Conservation (phyloP, 1,139 yeast species). For the Yamadazyma friedrichii region DNA sequence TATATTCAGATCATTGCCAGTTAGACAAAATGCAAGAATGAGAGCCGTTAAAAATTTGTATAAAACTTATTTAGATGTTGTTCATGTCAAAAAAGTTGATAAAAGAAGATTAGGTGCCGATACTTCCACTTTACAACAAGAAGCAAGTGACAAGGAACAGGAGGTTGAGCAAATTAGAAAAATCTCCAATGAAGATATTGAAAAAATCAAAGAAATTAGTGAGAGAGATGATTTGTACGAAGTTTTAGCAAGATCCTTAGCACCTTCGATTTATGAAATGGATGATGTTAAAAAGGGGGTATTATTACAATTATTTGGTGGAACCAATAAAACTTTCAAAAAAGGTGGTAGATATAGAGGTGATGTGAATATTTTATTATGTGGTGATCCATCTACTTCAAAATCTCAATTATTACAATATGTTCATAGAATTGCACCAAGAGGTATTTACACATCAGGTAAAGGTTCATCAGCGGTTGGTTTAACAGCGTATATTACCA, state of each 20-base stretch:
- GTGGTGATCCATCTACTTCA: conserved; percentile 98
- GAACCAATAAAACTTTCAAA: conserved; percentile 82
- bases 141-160: conserved; percentile 49
- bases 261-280: conserved; percentile 94
- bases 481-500: conserved; percentile 91
- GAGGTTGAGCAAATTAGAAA: conserved; percentile 77
- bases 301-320: conserved; percentile 88
- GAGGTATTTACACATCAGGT: conserved; percentile 98
- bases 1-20: conserved; percentile 89
- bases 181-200: conserved; percentile 67
- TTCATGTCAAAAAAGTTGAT: conserved; percentile 86
- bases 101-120: conserved; percentile 81
- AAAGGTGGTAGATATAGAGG: conserved; percentile 97
- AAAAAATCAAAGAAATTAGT: conserved; percentile 58
- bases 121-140: conserved; percentile 57
- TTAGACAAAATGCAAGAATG: conserved; percentile 81
- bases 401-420: conserved; percentile 92
- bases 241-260: conserved; percentile 84
- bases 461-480: conserved; percentile 99
- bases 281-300: conserved; percentile 97
- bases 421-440: conserved; percentile 95
- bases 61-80: conserved; percentile 92
- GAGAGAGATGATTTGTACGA: conserved; percentile 80
- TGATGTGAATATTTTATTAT: conserved; percentile 81
- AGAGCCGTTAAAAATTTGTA: conserved; percentile 80